Evolutionary conservation across 352 stramenopile species (phyloP).

Genomic region (Phytophthora megakarya): DNA sequence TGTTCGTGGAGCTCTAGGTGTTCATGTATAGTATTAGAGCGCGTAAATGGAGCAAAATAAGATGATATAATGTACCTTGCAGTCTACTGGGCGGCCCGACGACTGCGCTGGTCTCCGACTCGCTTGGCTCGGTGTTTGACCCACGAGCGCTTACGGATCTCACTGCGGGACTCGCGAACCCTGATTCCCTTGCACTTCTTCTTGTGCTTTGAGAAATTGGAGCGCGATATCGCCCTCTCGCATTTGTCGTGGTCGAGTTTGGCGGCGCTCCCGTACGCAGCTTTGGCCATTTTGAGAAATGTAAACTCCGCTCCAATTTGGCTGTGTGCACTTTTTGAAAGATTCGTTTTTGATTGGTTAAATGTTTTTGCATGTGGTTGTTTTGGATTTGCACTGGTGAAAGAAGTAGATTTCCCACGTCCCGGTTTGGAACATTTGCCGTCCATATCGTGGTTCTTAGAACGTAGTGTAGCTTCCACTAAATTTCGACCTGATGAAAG

Average conservation of each 20-base stretch:
- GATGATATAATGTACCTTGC: background rate
- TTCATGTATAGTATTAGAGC: background rate
- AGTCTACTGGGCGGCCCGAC: background rate
- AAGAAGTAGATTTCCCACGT: slow-evolving; percentile 8
- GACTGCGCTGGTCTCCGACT: background rate
- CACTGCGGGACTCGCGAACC: background rate
- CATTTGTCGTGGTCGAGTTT: background rate
- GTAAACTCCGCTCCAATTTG: background rate
- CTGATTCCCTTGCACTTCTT: slow-evolving; percentile 5
- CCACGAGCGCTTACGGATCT: background rate
- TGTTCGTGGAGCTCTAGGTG: background rate
- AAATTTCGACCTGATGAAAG: too few species aligned
- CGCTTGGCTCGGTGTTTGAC: slow-evolving; percentile 3
- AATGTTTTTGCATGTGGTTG: slow-evolving; percentile 5
- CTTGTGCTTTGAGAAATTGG: slow-evolving; percentile 1
- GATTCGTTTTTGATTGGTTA: background rate
- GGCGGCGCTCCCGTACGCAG: background rate
- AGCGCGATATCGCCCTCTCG: too few species aligned
- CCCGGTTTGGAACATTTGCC: too few species aligned
- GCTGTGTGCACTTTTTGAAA: too few species aligned
- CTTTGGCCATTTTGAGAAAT: background rate
- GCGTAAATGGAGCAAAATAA: background rate
- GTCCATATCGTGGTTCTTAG: too few species aligned
- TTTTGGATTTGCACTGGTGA: slow-evolving; percentile 9
- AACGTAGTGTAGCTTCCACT: too few species aligned